Percentiles rank a stretch among this genome's conserved stretches.
Evolutionary conservation across 2,329 filamentous ascomycete species (phyloP).

Genomic region (Aureobasidium musti): DNA sequence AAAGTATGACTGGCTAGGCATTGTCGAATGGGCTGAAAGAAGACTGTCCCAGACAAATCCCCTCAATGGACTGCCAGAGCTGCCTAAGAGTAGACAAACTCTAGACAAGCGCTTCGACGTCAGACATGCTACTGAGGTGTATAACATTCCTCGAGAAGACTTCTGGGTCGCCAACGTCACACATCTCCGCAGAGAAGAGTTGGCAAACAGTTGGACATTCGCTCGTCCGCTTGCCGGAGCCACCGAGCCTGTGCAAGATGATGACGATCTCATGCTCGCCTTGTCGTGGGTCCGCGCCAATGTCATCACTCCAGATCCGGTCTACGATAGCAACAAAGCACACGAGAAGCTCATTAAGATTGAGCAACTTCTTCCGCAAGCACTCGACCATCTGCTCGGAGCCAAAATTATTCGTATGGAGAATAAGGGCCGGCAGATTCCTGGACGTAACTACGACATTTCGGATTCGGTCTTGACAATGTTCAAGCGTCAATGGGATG

Average conservation of each 20-base stretch:
- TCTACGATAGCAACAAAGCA: conserved; percentile 46
- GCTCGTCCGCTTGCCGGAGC: conserved; percentile 29
- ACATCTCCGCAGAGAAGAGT: conserved; percentile 49
- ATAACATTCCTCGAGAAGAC: conserved; percentile 56
- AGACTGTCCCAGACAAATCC: conserved; percentile 29
- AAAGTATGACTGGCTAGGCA: conserved; percentile 66
- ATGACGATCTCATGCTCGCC: conserved; percentile 37
- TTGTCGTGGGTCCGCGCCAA: conserved; percentile 52
- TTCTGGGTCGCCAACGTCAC: conserved; percentile 49
- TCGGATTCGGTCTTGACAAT: conserved; percentile 60
- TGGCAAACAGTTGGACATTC: conserved; percentile 31
- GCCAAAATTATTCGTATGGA: conserved; percentile 60
- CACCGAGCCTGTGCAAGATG: conserved; percentile 29
- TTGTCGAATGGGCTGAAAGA: conserved; percentile 67
- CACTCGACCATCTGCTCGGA: conserved; percentile 59
- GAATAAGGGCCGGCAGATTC: conserved; percentile 59
- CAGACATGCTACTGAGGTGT: conserved; percentile 43
- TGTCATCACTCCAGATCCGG: conserved; percentile 45
- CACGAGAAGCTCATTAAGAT: conserved; percentile 43
- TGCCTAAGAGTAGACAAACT: conserved; percentile 38
- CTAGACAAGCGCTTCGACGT: conserved; percentile 52
- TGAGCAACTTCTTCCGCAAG: conserved; percentile 45
- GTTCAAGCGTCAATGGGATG: conserved; percentile 58
- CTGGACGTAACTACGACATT: conserved; percentile 64
- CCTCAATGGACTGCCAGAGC: conserved; percentile 26